Base-by-base conservation (phyloP, 495 filamentous ascomycete species). In the Tuber calosporum region DNA sequence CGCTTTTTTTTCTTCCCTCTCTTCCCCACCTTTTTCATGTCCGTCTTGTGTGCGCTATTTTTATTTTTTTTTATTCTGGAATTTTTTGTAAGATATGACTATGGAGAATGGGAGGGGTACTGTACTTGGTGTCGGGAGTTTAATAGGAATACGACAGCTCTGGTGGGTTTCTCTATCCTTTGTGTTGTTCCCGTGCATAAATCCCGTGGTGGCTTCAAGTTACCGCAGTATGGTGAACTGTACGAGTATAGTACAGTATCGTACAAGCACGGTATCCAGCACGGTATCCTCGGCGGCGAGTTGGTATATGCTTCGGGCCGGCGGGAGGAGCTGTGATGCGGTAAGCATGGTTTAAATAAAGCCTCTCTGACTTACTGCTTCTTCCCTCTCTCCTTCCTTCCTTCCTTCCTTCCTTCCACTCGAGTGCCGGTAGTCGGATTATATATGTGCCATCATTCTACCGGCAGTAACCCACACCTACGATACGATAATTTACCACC, bases 71-170 rank as follows among this genome's bases (percentile, higher is more conserved):
- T 62, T 13, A 2, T 58, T 58, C 30, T n/a, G 22, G 45, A 53
- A 53, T n/a, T n/a, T 30, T 30, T 62, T 62, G 53, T 62, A 62
- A 62, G n/a, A 62, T 62, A 62, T 62, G n/a, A 30, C 11, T 30
- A 15, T 30, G n/a, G 26, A 30, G n/a, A 62, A 30, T 9, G 53
- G 53, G 26, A 22, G 11, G n/a, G 53, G 53, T 62, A 30, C 48
- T 58, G 48, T 58, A 62, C 53, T 62, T 30, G 53, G 53, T 62
- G 53, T 62, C 53, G n/a, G 53, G 53, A 62, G 53, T 62, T 62
- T 30, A 30, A 30, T 62, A 30, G 11, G 53, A 13, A 30, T 62
- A 62, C 30, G 53, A 30, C 3, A 62, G n/a, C 53, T 62, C 26
- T 62, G 53, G 53, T 30, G 30, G 53, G 53, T 11, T 62, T 62